These are phyloP conservation scores for Colletotrichum sp. DNA, from an alignment of 2,329 filamentous ascomycete species.

Conservation along the genomic window DNA sequence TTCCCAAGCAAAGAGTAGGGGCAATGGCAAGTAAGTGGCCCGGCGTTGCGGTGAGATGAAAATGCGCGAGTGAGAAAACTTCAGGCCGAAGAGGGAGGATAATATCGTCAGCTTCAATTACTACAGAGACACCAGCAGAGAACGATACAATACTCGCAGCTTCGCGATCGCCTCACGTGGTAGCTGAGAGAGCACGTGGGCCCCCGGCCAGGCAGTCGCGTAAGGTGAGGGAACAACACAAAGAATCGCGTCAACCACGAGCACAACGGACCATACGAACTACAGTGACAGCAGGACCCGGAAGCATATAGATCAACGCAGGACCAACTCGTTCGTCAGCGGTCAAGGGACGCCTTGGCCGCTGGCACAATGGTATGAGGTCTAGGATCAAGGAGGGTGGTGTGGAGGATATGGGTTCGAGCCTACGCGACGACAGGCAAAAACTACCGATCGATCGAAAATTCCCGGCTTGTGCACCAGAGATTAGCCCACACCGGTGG, in stretches of 20 bases:
- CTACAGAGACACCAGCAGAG: background rate
- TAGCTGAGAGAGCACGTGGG: background rate
- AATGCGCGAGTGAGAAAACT: background rate
- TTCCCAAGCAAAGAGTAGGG: background rate
- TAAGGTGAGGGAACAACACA: background rate
- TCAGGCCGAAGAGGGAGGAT: background rate
- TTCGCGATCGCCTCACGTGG: background rate
- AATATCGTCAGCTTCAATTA: background rate
- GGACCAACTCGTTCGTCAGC: background rate
- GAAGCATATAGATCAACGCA: background rate
- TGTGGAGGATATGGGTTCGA: background rate
- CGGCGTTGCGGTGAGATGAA: background rate
- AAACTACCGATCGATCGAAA: background rate
- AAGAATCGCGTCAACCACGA: background rate
- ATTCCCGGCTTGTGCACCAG: background rate
- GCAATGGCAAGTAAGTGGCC: background rate
- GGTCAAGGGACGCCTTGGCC: background rate
- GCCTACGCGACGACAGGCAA: background rate
- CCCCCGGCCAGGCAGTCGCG: background rate
- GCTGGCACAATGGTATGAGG: background rate
- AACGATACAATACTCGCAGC: background rate
- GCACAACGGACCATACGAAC: rapidly evolving
- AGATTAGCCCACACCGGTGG: background rate
- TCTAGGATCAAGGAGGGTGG: background rate
- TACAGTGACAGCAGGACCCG: rapidly evolving